Conservation (phyloP, 495 filamentous ascomycete genomes). For the Immersiella caudata region DNA sequence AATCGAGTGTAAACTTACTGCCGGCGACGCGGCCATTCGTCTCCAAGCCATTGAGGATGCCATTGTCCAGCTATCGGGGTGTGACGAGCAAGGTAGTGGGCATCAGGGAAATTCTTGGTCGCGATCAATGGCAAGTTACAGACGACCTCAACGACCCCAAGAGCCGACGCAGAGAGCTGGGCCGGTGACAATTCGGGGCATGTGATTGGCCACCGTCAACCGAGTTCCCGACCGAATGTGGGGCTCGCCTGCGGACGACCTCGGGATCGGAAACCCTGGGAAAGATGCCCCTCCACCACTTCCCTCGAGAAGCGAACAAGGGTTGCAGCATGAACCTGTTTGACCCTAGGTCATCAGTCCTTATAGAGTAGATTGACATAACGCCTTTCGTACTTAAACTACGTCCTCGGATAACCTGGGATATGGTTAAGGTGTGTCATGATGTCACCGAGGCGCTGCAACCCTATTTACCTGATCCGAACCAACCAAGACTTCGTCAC, state of each 20-base stretch:
- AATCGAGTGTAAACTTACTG: slow-evolving; percentile 42
- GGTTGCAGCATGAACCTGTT: too few species aligned
- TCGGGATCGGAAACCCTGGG: not conserved
- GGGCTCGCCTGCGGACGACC: too few species aligned
- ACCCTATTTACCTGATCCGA: too few species aligned
- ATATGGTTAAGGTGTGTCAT: too few species aligned
- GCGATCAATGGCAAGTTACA: slow-evolving; percentile 6
- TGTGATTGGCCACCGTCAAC: slow-evolving; percentile 33
- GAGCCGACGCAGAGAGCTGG: slow-evolving; percentile 26
- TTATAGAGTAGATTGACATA: too few species aligned
- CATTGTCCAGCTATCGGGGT: slow-evolving; percentile 44
- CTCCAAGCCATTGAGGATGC: slow-evolving; percentile 57
- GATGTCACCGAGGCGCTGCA: too few species aligned
- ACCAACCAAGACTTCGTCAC: too few species aligned
- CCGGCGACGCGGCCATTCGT: slow-evolving; percentile 47
- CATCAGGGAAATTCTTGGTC: slow-evolving; percentile 31
- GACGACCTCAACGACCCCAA: slow-evolving; percentile 17
- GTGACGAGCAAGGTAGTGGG: slow-evolving; percentile 30
- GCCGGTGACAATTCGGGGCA: slow-evolving; percentile 26
- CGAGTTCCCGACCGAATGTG: slow-evolving; percentile 37
- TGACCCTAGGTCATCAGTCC: too few species aligned
- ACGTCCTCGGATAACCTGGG: too few species aligned
- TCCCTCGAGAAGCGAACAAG: too few species aligned
- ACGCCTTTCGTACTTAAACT: not conserved
- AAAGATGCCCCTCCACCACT: not conserved